Percentiles rank a stretch among this genome's conserved stretches.
Conservation (phyloP, 2,329 filamentous ascomycete species). For the Aspergillus awamori region DNA sequence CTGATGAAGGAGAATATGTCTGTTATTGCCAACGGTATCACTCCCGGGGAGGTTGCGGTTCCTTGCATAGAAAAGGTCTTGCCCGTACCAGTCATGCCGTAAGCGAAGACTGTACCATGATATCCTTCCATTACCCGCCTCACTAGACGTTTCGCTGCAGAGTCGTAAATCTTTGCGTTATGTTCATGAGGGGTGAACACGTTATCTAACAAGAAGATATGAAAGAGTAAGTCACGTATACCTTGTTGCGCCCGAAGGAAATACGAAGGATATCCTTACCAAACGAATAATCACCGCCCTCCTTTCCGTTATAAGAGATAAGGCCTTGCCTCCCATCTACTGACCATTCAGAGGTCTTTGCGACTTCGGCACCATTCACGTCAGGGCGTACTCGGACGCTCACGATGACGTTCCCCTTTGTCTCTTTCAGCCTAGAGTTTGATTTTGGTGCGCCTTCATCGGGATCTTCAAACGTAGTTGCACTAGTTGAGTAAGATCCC, state of each 20-base stretch:
- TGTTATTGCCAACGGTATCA: conserved; percentile 95
- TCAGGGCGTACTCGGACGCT: conserved; percentile 93
- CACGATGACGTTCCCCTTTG: conserved; percentile 92
- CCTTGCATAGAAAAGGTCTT: conserved; percentile 99
- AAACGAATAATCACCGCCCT: conserved; percentile 90
- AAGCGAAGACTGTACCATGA: conserved; percentile 96
- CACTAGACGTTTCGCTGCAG: conserved; percentile 88
- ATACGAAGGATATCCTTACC: conserved; percentile 58
- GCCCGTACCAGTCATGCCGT: conserved; percentile 97
- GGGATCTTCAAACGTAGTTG: conserved; percentile 82
- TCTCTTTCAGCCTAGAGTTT: conserved; percentile 59
- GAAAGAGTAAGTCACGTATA: conserved; percentile 22
- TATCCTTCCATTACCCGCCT: conserved; percentile 98
- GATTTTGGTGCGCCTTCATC: conserved; percentile 56
- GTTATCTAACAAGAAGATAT: conserved; percentile 67
- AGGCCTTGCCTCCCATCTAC: conserved; percentile 82
- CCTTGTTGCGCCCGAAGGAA: neutral
- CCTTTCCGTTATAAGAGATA: conserved; percentile 81
- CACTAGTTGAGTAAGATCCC: conserved; percentile 87
- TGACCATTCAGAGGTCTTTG: conserved; percentile 79
- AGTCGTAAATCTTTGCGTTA: conserved; percentile 92
- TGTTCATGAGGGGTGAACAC: conserved; percentile 94
- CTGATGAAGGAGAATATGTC: conserved; percentile 99
- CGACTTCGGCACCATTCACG: conserved; percentile 61
- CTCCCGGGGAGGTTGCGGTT: conserved; percentile 90